Base-by-base conservation (phyloP, 176 grass and related monocot genomes). In the Urochloa ruziziensis region DNA sequence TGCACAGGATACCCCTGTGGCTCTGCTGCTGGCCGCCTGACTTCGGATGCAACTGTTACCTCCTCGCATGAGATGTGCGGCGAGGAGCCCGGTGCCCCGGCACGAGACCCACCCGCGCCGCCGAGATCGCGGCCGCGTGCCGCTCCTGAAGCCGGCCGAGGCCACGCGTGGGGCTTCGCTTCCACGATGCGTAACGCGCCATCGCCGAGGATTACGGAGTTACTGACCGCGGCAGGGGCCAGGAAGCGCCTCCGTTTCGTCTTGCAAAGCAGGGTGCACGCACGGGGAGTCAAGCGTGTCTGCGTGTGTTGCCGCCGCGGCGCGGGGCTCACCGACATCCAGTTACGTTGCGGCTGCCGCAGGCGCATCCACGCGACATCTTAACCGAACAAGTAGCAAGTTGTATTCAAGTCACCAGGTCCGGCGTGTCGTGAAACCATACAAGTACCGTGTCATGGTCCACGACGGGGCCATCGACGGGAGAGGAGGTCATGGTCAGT, bases 61-160 rank as follows among this genome's bases (percentile, higher is more conserved):
- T 21, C 44, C 43, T 2, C 13, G 49, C 19, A 14, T 37, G 72
- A 7, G n/a, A n/a, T n/a, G n/a, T 76, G 74, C 74, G 11, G 4
- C n/a, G 53, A 42, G 23, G 74, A 77, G 74, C 18, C 9, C 21
- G 39, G 61, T 24, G 77, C 12, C 24, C 34, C 54, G 74, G 59
- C 27, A 23, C 18, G 42, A 19, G 43, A 7, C 47, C 47, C 10
- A 19, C 19, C 71, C 2, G 48, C 48, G 49, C 47, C 71, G 76
- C 77, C 77, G 77, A 37, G 77, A 67, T 67, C 77, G 14, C 77
- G 77, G 77, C 43, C 28, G 28, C 2, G 60, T 64, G 77, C 77
- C 19, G 60, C 77, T 60, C 77, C 42, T 28, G 42, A 40, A 56
- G 17, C 16, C 54, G n/a, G 6, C 42, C 27, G 23, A 23, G 53